Base-by-base conservation (phyloP, 2,329 filamentous ascomycete species). In the Cladosporium sp. region DNA sequence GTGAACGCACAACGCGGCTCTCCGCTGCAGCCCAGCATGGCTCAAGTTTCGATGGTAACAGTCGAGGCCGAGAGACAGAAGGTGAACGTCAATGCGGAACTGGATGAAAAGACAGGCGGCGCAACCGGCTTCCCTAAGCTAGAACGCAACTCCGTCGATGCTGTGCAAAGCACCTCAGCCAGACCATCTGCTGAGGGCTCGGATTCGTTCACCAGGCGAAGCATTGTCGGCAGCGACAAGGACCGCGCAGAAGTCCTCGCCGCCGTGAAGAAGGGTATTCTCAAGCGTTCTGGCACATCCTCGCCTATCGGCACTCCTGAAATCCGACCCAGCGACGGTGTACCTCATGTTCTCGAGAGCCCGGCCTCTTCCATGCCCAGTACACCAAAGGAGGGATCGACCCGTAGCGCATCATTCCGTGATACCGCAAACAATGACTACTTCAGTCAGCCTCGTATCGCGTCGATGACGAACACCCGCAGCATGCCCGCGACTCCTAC, bases 11-110 rank as follows among this genome's bases (percentile, higher is more conserved):
- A 67, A 35, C 62, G 66, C 28, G 65, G 66, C 49, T 58, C 66
- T 37, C 64, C 66, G 35, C 70, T 74, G 31, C 74, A 76, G 59
- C 88, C 86, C 6, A 92, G 89, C 73, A 86, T 91, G 67, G 91
- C 92, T n/a, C 86, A 93, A 68, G 91, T 99, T 1, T 96, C 95
- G 0, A 96, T 97, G 88, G 90, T 99, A 61, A 98, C 92, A 10
- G 93, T 95, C 5, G 95, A 99, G 79, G 95, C 94, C 1, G 94
- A 98, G 79, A 86, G 92, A 62, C 91, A 96, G 71, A 89, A 83
- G 68, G 89, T 95, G 66, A 93, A 95, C 71, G 89, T 93, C 55
- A 92, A 90, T 66, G 83, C 85, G 1, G 85, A 91, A 68, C 87
- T 89, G 1, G 84, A 88, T 68, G 86, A 90, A 3, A 87, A 91